These are phyloP conservation scores for Austropuccinia psidii DNA, from an alignment of 1,284 basidiomycete species.

Conservation along the genomic window DNA sequence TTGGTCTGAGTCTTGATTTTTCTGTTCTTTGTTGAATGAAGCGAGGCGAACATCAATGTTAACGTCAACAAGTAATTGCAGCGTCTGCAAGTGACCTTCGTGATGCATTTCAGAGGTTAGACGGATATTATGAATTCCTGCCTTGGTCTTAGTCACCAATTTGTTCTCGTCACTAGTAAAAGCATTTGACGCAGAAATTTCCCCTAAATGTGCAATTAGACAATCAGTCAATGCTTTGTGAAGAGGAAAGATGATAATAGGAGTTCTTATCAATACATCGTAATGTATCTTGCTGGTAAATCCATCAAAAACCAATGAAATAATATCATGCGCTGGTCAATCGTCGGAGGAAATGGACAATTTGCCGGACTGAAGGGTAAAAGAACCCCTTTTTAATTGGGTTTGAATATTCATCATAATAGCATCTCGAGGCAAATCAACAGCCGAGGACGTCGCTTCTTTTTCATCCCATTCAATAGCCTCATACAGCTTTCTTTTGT, in stretches of 20 bases:
- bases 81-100: conserved; percentile 50
- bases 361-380: conserved; percentile 62
- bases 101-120: conserved; percentile 63
- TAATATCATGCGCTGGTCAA: conserved; percentile 57
- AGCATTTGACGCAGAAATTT: conserved; percentile 74
- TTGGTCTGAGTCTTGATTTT: no score
- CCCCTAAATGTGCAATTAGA: conserved; percentile 76
- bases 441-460: conserved; percentile 57
- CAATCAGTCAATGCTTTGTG: conserved; percentile 62
- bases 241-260: conserved; percentile 82
- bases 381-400: conserved; percentile 75
- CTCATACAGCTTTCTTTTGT: conserved; percentile 85
- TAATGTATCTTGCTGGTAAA: conserved; percentile 79
- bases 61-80: conserved; percentile 92
- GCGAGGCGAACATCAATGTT: conserved; percentile 64
- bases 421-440: conserved; percentile 68
- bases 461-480: conserved; percentile 84
- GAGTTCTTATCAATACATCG: conserved; percentile 79
- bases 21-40: conserved; percentile 59
- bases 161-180: conserved; percentile 56
- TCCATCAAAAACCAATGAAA: conserved; percentile 79
- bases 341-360: not conserved
- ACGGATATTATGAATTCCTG: conserved; percentile 77
- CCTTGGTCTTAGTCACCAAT: conserved; percentile 59
- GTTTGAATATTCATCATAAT: conserved; percentile 70